Conservation (phyloP, 192 early-diverging fungal species). For the Coemansia sp. region DNA sequence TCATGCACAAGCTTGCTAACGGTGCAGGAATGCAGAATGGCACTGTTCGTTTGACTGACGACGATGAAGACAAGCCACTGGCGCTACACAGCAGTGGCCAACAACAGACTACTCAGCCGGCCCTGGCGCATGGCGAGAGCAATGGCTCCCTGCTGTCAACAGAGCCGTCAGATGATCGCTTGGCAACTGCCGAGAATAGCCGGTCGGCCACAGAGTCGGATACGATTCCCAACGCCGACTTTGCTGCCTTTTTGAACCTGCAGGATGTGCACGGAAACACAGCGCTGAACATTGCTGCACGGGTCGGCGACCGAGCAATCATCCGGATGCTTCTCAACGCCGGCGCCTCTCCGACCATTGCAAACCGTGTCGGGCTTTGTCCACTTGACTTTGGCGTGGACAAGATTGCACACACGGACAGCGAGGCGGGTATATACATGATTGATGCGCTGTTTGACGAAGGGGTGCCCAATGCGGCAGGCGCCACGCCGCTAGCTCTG, state of each 20-base stretch:
- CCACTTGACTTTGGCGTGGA: constrained; percentile 70
- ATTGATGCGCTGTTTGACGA: constrained; percentile 17
- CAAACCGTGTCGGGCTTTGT: constrained; percentile 74
- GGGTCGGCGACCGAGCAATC: constrained; percentile 70
- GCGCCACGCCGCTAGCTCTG: not conserved
- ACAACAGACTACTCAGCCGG: not conserved
- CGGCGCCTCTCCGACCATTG: constrained; percentile 73
- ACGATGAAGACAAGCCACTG: constrained; percentile 9
- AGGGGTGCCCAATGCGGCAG: not conserved
- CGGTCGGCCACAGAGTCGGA: not conserved
- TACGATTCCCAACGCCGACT: constrained; percentile 58
- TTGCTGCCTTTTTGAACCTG: constrained; percentile 75
- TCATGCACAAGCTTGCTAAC: not conserved
- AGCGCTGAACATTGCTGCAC: constrained; percentile 84
- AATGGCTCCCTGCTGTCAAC: not conserved
- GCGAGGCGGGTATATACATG: not conserved
- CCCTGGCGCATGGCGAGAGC: constrained; percentile 3
- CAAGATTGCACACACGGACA: constrained; percentile 26
- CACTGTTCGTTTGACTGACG: not conserved
- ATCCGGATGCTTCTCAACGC: constrained; percentile 68
- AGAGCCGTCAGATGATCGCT: not conserved
- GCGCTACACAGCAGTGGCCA: constrained; percentile 13
- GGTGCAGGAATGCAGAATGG: not conserved
- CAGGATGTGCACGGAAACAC: constrained; percentile 88
- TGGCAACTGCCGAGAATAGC: not conserved